Percentiles rank a stretch among this genome's conserved stretches.
Evolutionary conservation across 129 eudicot genomes (phyloP).

Genomic region (Flaveria ramosissima): DNA sequence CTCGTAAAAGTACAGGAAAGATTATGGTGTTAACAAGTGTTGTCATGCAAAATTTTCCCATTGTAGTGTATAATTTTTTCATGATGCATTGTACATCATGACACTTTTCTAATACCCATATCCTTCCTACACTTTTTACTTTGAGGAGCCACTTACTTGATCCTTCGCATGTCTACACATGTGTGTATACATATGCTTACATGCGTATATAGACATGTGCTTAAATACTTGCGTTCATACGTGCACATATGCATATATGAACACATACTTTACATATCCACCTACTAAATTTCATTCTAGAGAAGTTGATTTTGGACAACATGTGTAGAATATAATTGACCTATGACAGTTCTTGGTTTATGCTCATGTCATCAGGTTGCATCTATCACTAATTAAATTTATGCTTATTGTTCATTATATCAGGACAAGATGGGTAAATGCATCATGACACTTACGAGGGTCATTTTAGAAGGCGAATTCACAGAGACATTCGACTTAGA

Average conservation of each 20-base stretch:
- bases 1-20: too few species aligned
- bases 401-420: conserved; percentile 1
- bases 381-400: background rate
- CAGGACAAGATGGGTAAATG: conserved; percentile 94
- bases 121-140: background rate
- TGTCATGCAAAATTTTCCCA: background rate
- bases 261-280: background rate
- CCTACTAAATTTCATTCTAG: too few species aligned
- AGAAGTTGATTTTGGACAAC: too few species aligned
- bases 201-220: background rate
- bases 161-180: background rate
- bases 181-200: background rate
- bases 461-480: conserved; percentile 67
- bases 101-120: background rate
- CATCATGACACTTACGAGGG: conserved; percentile 85
- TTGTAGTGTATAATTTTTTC: background rate
- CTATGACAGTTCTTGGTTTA: background rate
- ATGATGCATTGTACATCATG: background rate
- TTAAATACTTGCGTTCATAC: background rate
- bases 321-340: too few species aligned
- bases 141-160: background rate
- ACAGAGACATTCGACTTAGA: conserved; percentile 62
- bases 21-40: background rate
- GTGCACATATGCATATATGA: background rate
- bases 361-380: background rate